Conservation (phyloP, 805 yeast species). For the Yarrowia deformans region DNA sequence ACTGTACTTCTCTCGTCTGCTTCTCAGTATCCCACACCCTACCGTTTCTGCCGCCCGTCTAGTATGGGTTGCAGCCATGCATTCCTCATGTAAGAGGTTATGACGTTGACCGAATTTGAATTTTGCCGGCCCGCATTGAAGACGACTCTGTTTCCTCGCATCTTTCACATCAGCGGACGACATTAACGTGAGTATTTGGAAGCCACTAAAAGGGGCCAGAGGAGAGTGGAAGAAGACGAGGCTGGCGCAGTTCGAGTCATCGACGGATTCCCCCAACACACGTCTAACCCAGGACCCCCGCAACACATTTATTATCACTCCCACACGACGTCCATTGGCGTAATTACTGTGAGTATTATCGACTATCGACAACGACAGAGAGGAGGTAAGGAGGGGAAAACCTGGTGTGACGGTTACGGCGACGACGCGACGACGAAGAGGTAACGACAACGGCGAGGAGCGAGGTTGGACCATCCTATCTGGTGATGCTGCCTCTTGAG, state of each 20-base stretch:
- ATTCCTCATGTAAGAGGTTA: constrained; percentile 26
- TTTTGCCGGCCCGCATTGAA: constrained; percentile 6
- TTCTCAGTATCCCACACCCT: no score
- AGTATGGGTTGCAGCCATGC: constrained; percentile 6
- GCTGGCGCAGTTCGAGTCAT: not conserved
- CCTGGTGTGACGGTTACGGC: not conserved
- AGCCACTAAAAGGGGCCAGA: not conserved
- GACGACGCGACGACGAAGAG: not conserved
- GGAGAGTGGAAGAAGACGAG: not conserved
- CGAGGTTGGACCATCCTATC: not conserved
- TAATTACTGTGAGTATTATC: constrained; percentile 20
- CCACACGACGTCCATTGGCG: constrained; percentile 35
- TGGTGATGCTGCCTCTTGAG: not conserved
- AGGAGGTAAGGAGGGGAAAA: no score
- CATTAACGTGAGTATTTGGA: constrained; percentile 21
- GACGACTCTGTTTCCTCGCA: constrained; percentile 10
- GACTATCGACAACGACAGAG: no score
- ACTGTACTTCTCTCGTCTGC: no score
- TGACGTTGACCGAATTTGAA: constrained; percentile 24
- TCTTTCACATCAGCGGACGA: constrained; percentile 39
- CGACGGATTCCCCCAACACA: not conserved
- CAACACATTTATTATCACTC: constrained; percentile 29
- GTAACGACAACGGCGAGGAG: no score
- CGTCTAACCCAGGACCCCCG: constrained; percentile 26
- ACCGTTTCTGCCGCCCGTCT: not conserved